Evolutionary conservation across 2,329 filamentous ascomycete species (phyloP), one percentile per base, ranked within the genome.

Genomic region (Lizonia empirigonia): DNA sequence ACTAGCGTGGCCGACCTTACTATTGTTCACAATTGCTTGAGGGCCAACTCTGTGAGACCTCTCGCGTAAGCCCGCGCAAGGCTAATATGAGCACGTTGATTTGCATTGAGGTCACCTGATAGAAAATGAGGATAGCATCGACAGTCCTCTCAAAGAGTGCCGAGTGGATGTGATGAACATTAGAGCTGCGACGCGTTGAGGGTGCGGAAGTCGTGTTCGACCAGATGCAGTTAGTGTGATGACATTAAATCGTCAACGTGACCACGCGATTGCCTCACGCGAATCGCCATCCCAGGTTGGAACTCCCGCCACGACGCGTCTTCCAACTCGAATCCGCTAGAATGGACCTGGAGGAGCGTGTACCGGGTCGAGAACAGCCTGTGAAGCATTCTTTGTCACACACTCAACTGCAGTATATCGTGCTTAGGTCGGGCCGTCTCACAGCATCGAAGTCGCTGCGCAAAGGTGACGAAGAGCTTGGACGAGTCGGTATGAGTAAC

Each of bases 21-120:
- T 71, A 72, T 72, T 72, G 68, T 72, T 70, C 68, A 62, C 51
- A 37, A 19, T 50, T 34, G 41, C 32, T 20, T 40, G 36, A 15
- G 50, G 45, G 56, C 58, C 61, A 44, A 41, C 13, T 52, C 52
- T 54, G 23, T 59, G 55, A 62, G 42, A 64, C 62, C 37, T 4
- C 7, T 56, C 37, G 42, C 19, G 18, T 44, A 32, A 33, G 44
- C 20, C 20, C 35, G 33, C 26, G 27, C 24, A 13, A 18, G 23
- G 26, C 26, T 13, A 5, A 20, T 9, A 8, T 6, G 7, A 42
- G 15, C 19, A 26, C n/a, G 13, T 15, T 7, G 7, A 33, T 13
- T 18, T 2, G n/a, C n/a, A n/a, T 36, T 6, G 4, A 15, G 2
- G 7, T n/a, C 19, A 22, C 12, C 34, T 23, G 20, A n/a, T n/a